phyloP scores from a whole-genome alignment of 2,329 filamentous ascomycete genomes.

The Diaporthe helianthi region DNA sequence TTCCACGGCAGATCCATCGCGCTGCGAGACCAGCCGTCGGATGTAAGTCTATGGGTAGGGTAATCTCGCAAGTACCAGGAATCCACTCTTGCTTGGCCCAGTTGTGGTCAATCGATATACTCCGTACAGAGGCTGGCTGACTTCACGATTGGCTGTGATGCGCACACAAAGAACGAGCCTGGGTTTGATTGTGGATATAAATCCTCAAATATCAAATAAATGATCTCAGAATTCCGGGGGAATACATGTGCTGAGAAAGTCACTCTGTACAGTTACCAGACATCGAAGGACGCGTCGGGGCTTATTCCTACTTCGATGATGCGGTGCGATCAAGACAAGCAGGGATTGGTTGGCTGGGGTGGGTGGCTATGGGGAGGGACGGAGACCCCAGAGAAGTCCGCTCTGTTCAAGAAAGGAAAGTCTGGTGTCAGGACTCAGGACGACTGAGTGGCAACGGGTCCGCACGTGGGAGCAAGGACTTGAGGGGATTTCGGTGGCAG shows the following conservation, averaged over 20 bases:
- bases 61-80: too few relatives aligned
- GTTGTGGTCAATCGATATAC: too few relatives aligned
- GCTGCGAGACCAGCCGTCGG: background rate
- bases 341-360: background rate
- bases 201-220: background rate
- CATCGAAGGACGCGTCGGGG: background rate
- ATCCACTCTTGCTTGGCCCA: too few relatives aligned
- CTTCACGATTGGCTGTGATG: background rate
- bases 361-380: background rate
- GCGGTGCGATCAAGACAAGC: background rate
- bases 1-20: constrained; percentile 41
- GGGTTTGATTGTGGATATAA: too few relatives aligned
- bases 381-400: constrained; percentile 10
- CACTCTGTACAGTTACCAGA: background rate
- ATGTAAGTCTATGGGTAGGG: background rate
- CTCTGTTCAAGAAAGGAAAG: background rate
- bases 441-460: background rate
- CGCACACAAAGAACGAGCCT: background rate
- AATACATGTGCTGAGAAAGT: background rate
- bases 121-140: background rate
- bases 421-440: background rate
- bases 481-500: background rate
- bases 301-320: constrained; percentile 1
- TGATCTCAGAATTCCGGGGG: background rate
- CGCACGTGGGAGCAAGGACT: constrained; percentile 8